Base-by-base conservation (phyloP, 768 basidiomycete genomes). In the Tricholoma furcatifolium region DNA sequence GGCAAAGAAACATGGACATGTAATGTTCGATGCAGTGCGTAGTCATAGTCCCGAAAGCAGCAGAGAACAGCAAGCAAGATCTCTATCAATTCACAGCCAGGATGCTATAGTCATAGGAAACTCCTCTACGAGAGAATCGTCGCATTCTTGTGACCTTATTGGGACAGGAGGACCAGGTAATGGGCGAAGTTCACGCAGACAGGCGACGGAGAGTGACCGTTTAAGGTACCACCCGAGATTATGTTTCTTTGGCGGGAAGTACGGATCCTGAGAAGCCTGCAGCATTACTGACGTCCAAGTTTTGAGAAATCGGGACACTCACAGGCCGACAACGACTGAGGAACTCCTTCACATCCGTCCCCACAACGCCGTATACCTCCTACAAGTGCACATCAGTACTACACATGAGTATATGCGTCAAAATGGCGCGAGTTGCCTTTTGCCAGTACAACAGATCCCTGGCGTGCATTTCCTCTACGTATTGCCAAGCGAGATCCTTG, bases 201-300 rank as follows among this genome's bases (percentile, higher is more conserved):
- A 69, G 3, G 64, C 63, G 30, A 71, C 56, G 24, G 74, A 74
- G 35, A 73, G 70, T 6, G 73, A 72, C 23, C 69, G 68, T 54
- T 74, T 76, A 46, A 74, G 67, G 57, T 69, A 67, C 75, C 74
- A 76, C 15, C 59, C 70, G 30, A 69, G 60, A 47, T 66, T 60
- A 53, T 75, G 73, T 51, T 70, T 68, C 49, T 63, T 57, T 1
- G 63, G 65, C 6, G 73, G 74, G 41, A 58, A 60, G 48, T 68
- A 74, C 2, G 74, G 71, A 50, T 75, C 75, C 75, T 75, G 32
- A 14, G 44, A 34, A 41, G 18, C 21, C 41, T 47, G 41, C 27
- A 31, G 15, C 40, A 14, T 31, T 3, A 14, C 41, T 7, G 23
- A 36, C 34, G 17, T 24, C 27, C 27, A 27, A 27, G 27, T 27